Percentiles rank a stretch among this genome's conserved stretches.
Conservation (phyloP, 176 grass and related monocot genomes). For the Rhynchospora pubera region DNA sequence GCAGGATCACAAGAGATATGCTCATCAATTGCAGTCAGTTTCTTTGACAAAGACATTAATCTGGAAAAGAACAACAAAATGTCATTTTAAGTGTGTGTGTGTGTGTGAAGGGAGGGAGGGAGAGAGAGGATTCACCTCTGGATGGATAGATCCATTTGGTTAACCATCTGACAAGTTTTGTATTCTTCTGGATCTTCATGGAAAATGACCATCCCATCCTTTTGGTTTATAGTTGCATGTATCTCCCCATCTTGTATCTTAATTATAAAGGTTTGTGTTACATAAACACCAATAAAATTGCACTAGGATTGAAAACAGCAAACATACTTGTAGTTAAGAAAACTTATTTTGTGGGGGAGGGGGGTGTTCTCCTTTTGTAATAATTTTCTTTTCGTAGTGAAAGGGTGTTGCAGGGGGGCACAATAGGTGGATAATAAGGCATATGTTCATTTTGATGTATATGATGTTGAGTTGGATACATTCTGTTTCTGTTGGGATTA, state of each 20-base stretch:
- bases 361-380: no score
- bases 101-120: neutral
- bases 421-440: no score
- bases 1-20: constrained; percentile 74
- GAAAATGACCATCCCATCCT: constrained; percentile 99
- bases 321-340: neutral
- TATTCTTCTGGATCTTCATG: constrained; percentile 99
- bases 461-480: no score
- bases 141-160: constrained; percentile 73
- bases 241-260: constrained; percentile 98
- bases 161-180: constrained; percentile 79
- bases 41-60: constrained; percentile 85
- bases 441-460: no score
- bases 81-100: neutral
- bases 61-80: constrained; percentile 28
- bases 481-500: no score
- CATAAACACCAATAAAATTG: neutral
- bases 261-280: neutral
- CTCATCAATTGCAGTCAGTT: constrained; percentile 71
- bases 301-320: neutral
- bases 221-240: constrained; percentile 95
- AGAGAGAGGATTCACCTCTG: constrained; percentile 40
- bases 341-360: no score
- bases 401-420: no score
- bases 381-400: no score